Evolutionary conservation across 2,329 filamentous ascomycete genomes (phyloP).

Genomic region (Phoma sp.): DNA sequence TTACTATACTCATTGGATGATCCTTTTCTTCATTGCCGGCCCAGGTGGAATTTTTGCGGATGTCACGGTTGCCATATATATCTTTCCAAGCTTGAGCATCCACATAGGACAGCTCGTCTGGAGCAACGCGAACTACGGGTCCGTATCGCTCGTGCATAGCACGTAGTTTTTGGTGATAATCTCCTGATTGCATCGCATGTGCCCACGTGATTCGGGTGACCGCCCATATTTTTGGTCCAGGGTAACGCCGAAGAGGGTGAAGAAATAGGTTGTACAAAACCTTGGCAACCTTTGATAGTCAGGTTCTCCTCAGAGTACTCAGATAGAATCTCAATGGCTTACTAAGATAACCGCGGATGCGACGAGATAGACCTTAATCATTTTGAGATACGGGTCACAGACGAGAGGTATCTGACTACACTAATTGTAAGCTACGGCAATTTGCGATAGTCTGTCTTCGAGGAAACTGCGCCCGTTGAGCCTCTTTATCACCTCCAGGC

Average conservation of each 20-base stretch:
- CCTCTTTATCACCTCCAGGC: neutral
- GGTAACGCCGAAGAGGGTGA: slow-evolving; percentile 33
- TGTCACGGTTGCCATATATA: slow-evolving; percentile 28
- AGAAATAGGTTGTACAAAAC: slow-evolving; percentile 31
- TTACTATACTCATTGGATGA: slow-evolving; percentile 32
- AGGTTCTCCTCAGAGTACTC: neutral
- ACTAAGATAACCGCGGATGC: neutral
- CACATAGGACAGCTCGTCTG: slow-evolving; percentile 36
- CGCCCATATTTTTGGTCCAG: slow-evolving; percentile 34
- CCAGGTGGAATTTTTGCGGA: slow-evolving; percentile 29
- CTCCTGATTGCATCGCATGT: slow-evolving; percentile 28
- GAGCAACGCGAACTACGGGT: slow-evolving; percentile 32
- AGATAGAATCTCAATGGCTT: neutral
- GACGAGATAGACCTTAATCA: too few relatives aligned
- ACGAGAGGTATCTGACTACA: too few relatives aligned
- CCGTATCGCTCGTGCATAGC: slow-evolving; percentile 34
- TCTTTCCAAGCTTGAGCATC: slow-evolving; percentile 31
- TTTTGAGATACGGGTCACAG: too few relatives aligned
- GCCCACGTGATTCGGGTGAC: slow-evolving; percentile 35
- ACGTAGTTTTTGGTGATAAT: slow-evolving; percentile 29
- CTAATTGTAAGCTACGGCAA: too few relatives aligned
- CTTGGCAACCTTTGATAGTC: neutral
- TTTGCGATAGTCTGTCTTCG: too few relatives aligned
- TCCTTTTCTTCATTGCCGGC: slow-evolving; percentile 31
- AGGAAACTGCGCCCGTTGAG: neutral